These are phyloP conservation scores for Kondoa subrosea DNA, from an alignment of 768 basidiomycete genomes.

Conservation along the genomic window DNA sequence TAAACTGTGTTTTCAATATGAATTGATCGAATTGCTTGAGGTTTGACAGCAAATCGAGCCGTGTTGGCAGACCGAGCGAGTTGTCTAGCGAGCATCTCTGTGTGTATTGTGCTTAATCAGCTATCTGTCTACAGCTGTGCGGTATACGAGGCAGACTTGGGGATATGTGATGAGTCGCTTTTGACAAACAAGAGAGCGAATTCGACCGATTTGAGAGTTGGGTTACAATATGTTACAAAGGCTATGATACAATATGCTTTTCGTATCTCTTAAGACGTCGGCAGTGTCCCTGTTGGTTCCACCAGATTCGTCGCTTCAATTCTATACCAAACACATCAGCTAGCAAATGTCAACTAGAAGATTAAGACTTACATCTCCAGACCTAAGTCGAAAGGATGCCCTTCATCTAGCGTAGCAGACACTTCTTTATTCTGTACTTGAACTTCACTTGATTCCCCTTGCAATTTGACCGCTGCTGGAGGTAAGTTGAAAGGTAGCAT, in stretches of 20 bases:
- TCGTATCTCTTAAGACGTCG: background rate
- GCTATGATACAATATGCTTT: background rate
- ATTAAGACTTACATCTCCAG: background rate
- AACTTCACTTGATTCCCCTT: background rate
- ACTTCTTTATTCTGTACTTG: background rate
- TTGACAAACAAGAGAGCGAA: background rate
- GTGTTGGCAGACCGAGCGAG: background rate
- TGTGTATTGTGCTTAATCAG: background rate
- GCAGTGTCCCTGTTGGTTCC: background rate
- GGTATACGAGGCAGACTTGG: too few species aligned
- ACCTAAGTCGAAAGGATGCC: conserved; percentile 7
- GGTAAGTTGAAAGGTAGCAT: conserved; percentile 5
- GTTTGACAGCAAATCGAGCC: background rate
- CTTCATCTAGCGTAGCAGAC: background rate
- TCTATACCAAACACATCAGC: background rate
- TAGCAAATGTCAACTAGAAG: background rate
- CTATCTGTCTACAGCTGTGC: too few species aligned
- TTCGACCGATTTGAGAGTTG: background rate
- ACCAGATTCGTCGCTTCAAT: background rate
- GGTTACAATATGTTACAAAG: background rate
- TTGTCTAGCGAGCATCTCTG: background rate
- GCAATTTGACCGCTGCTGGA: background rate
- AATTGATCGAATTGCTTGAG: background rate
- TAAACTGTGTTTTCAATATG: background rate
- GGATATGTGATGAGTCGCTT: too few species aligned